Evolutionary conservation across 805 yeast genomes (phyloP).

Genomic region (Ogataea paradorogensis): DNA sequence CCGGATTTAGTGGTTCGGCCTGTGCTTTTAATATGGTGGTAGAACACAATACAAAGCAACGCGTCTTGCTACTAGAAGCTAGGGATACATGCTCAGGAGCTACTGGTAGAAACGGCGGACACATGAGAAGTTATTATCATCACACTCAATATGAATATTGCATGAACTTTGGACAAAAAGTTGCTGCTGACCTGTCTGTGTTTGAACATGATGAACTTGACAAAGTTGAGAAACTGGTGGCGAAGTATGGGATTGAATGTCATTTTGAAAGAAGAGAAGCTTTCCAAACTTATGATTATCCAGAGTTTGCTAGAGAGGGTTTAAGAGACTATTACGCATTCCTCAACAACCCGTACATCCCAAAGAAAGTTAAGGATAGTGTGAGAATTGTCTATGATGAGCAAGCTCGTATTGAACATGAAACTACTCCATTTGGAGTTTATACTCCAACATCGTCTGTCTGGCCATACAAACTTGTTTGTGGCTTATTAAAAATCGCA

Average conservation of each 20-base stretch:
- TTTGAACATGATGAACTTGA: constrained; percentile 37
- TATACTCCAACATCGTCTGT: constrained; percentile 41
- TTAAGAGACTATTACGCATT: constrained; percentile 24
- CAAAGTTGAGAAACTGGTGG: constrained; percentile 33
- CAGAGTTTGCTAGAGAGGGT: constrained; percentile 8
- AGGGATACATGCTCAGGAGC: constrained; percentile 40
- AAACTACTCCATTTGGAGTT: constrained; percentile 30
- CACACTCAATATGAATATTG: constrained; percentile 18
- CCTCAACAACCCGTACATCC: constrained; percentile 31
- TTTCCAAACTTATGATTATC: constrained; percentile 34
- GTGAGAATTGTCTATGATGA: constrained; percentile 34
- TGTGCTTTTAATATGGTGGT: constrained; percentile 37
- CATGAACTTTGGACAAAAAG: constrained; percentile 20
- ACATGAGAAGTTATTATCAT: constrained; percentile 36
- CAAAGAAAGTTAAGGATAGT: constrained; percentile 24
- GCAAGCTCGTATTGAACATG: constrained; percentile 30
- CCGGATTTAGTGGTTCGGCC: constrained; percentile 45
- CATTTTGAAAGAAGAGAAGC: constrained; percentile 35
- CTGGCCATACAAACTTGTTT: constrained; percentile 45
- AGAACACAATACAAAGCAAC: constrained; percentile 22
- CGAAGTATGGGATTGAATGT: constrained; percentile 37
- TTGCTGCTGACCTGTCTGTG: constrained; percentile 36
- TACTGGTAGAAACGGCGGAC: constrained; percentile 49
- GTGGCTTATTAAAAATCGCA: constrained; percentile 32
- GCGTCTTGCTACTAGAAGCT: constrained; percentile 16